Evolutionary conservation across 2,329 filamentous ascomycete genomes (phyloP).

Genomic region (Corynespora cassiicola): DNA sequence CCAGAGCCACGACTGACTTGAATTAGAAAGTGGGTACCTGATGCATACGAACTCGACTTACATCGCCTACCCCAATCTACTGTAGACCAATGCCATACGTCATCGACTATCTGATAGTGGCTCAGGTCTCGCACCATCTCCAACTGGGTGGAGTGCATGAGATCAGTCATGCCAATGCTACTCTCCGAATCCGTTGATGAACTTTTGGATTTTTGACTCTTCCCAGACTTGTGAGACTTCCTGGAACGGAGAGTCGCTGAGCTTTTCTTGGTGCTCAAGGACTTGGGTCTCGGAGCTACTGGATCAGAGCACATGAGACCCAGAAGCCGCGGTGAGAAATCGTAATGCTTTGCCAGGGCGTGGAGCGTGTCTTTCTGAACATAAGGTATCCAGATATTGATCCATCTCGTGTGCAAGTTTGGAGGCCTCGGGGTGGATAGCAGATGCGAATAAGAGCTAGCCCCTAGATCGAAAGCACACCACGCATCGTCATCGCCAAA

Average conservation of each 20-base stretch:
- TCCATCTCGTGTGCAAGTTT: slow-evolving; percentile 70
- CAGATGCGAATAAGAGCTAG: slow-evolving; percentile 49
- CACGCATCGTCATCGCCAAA: slow-evolving; percentile 64
- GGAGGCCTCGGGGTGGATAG: slow-evolving; percentile 51
- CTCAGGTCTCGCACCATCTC: slow-evolving; percentile 50
- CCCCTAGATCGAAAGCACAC: slow-evolving; percentile 62
- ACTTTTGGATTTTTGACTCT: slow-evolving; percentile 22
- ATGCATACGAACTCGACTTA: slow-evolving; percentile 45
- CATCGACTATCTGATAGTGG: slow-evolving; percentile 67
- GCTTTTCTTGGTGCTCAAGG: slow-evolving; percentile 33
- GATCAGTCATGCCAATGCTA: slow-evolving; percentile 41
- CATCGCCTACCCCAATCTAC: slow-evolving; percentile 73
- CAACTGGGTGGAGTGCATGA: slow-evolving; percentile 44
- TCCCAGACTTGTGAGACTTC: slow-evolving; percentile 27
- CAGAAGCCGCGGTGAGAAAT: slow-evolving; percentile 70
- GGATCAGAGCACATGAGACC: slow-evolving; percentile 69
- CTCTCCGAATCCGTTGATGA: slow-evolving; percentile 38
- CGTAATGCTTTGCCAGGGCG: slow-evolving; percentile 66
- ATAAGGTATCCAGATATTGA: slow-evolving; percentile 76
- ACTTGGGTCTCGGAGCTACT: slow-evolving; percentile 30
- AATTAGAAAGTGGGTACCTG: too few species aligned
- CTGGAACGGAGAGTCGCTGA: slow-evolving; percentile 37
- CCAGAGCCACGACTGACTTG: slow-evolving; percentile 71
- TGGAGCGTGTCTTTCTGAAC: slow-evolving; percentile 63
- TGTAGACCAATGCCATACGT: slow-evolving; percentile 78